Evolutionary conservation across 169 alveolate genomes (phyloP).

Genomic region (Eimeria tenella): DNA sequence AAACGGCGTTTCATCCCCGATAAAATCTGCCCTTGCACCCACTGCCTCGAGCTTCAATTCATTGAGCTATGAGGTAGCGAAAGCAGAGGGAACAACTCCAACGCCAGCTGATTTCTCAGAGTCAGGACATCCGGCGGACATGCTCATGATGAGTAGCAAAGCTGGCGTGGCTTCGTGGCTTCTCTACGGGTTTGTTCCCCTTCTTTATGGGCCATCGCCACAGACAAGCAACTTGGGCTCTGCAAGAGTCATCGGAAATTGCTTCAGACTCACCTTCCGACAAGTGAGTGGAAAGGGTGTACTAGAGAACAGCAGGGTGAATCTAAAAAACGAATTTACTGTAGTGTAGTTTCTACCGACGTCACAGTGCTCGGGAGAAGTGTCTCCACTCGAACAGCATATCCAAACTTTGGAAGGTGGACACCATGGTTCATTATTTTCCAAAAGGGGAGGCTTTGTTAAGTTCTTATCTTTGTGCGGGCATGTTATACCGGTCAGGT

Average conservation of each 20-base stretch:
- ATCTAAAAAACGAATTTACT: no score
- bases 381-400: no score
- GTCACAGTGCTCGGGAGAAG: no score
- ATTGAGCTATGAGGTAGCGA: slow-evolving; percentile 36
- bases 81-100: not conserved
- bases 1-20: slow-evolving; percentile 28
- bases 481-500: not conserved
- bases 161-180: slow-evolving; percentile 74
- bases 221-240: slow-evolving; percentile 61
- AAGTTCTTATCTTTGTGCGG: not conserved
- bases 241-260: slow-evolving; percentile 56
- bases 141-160: slow-evolving; percentile 32
- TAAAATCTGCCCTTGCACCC: slow-evolving; percentile 40
- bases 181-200: slow-evolving; percentile 52
- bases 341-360: no score
- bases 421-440: no score
- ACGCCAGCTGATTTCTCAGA: not conserved
- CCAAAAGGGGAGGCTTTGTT: not conserved
- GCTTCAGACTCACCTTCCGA: slow-evolving; percentile 66
- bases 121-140: not conserved
- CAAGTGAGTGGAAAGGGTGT: not conserved
- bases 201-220: slow-evolving; percentile 60
- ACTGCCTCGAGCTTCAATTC: slow-evolving; percentile 29
- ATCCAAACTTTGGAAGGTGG: no score
- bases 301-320: no score